Evolutionary conservation across 768 basidiomycete genomes (phyloP), one percentile per base, ranked within the genome.

Genomic region (Lentinula raphanica): DNA sequence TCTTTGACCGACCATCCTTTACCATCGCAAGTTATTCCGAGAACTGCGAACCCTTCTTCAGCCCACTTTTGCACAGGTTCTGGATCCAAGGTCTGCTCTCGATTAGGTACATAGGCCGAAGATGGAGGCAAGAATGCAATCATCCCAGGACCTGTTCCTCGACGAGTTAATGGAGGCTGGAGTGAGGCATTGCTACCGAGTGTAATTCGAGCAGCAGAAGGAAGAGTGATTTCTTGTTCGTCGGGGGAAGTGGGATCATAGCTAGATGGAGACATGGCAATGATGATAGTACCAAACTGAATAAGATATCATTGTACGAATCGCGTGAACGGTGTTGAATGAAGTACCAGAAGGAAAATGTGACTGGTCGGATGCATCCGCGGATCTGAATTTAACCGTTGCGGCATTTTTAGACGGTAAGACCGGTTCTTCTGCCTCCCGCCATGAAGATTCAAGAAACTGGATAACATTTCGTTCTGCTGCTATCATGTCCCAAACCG

Each of bases 1-100:
- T 66, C 58, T n/a, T 66, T 50, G 27, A 73, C 62, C 42, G 65
- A 60, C 56, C 67, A 61, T 25, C 63, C 59, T 13, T 58, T 28
- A 11, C 62, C 63, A 11, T 62, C 63, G 3, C 60, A 60, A 5
- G 71, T 71, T 31, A 77, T 64, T 15, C 71, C 77, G 13, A 74
- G 71, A 2, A 81, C 79, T 5, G 75, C 74, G 57, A 79, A 82
- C 0, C 81, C 80, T 64, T 82, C 80, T 63, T 81, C 79, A 28
- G 80, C 79, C 79, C 79, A 81, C 68, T 81, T 82, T 63, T 71
- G 71, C 1, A 76, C 63, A 19, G 81, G 81, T 55, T 75, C 75
- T 1, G 81, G 79, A 65, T 81, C 79, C 15, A 81, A 69, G 4
- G 74, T 68, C 56, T 71, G 71, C 4, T 60, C 50, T 3, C 59